phyloP scores from a whole-genome alignment of 2,329 filamentous ascomycete species.

The Neopestalotiopsis rosae region DNA sequence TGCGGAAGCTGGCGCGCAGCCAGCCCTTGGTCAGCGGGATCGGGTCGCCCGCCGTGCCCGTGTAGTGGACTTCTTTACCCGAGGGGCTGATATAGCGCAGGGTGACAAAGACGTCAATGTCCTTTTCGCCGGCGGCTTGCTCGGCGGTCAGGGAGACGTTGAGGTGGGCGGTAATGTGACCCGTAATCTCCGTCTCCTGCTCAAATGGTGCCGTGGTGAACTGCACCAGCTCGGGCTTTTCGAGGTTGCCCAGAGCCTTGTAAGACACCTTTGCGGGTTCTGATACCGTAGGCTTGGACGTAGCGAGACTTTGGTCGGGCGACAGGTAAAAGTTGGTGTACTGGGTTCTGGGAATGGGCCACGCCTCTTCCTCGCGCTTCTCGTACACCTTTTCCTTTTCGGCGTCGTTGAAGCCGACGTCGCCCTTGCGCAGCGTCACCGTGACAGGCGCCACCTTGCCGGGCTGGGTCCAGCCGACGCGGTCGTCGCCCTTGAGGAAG shows the following conservation, averaged over 20 bases:
- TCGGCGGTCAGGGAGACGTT: conserved; percentile 67
- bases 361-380: conserved; percentile 63
- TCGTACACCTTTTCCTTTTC: conserved; percentile 61
- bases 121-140: conserved; percentile 45
- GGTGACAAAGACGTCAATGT: conserved; percentile 70
- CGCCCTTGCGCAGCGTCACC: conserved; percentile 67
- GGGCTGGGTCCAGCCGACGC: conserved; percentile 61
- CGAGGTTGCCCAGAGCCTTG: conserved; percentile 61
- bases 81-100: conserved; percentile 60
- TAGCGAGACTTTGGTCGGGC: conserved; percentile 46
- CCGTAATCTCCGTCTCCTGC: conserved; percentile 72
- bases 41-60: conserved; percentile 68
- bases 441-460: conserved; percentile 66
- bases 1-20: conserved; percentile 63
- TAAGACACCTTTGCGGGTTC: conserved; percentile 55
- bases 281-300: conserved; percentile 32
- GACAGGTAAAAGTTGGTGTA: conserved; percentile 68
- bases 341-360: conserved; percentile 70
- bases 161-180: conserved; percentile 68
- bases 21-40: conserved; percentile 69
- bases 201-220: conserved; percentile 65
- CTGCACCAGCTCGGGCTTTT: conserved; percentile 58
- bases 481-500: conserved; percentile 72
- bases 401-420: conserved; percentile 71
- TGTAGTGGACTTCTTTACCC: conserved; percentile 66